Base-by-base conservation (phyloP, 1,139 yeast genomes). In the Spencermartinsiella ligniputridi region DNA sequence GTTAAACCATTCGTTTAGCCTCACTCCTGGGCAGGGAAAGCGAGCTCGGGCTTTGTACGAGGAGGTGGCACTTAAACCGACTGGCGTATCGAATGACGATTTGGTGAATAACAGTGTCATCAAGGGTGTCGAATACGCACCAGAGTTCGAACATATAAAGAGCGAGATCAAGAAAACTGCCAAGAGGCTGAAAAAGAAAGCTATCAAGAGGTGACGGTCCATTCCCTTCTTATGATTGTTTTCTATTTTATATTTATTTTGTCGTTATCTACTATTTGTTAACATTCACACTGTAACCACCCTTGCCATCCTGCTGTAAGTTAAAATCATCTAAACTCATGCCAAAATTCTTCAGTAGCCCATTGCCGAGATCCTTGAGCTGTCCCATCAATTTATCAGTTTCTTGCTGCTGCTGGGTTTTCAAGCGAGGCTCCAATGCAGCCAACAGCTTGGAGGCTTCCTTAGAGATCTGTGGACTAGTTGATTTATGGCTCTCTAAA, bases 311-410 rank as follows among this genome's bases (percentile, higher is more conserved):
- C 17, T 29, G 37, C 42, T 39, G 18, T 8, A 39, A 15, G 15
- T 61, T 58, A 47, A 61, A 60, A 51, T 56, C 57, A 39, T 61
- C 64, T 15, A 61, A 47, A 38, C 55, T 54, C 45, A 61, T 41
- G 4, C 65, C 65, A 47, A 61, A 61, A 41, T 61, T 61, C 27
- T 49, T 46, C 19, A 61, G 49, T 3, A 61, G 35, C 2, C 60
- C 57, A 39, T 58, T 61, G 25, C 65, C 65, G 32, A 61, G 49
- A 33, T 60, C 63, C 38, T 61, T 61, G 30, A 60, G 46, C 39
- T 61, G 58, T 8, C 61, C 59, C 11, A 61, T 18, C 55, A 58
- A 50, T 42, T 61, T 56, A 21, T 56, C 53, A 4, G 62, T 58
- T 42, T 61, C 64, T 9, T 40, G 40, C 29, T 59, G 45, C 37